phyloP scores from a whole-genome alignment of 1,284 basidiomycete species.

The Chiua sp. region DNA sequence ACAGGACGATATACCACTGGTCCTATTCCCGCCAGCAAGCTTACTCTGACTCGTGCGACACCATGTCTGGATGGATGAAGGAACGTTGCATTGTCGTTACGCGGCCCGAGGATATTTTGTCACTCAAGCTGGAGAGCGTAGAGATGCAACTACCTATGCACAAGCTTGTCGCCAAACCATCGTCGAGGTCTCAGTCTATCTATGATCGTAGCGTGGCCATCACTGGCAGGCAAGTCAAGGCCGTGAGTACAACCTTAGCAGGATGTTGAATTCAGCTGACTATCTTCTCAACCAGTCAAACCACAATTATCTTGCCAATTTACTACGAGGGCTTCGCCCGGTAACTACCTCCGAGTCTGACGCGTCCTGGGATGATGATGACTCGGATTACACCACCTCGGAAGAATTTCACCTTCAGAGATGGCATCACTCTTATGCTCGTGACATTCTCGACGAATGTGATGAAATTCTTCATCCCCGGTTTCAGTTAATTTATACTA shows the following conservation, averaged over 20 bases:
- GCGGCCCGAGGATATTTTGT: conserved; percentile 56
- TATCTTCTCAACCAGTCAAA: not conserved
- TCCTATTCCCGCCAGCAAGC: conserved; percentile 44
- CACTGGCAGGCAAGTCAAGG: not conserved
- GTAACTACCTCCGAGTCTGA: not conserved
- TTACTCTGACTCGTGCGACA: not conserved
- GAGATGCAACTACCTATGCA: conserved; percentile 17
- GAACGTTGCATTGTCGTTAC: conserved; percentile 45
- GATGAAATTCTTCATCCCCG: no score
- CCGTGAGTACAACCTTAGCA: not conserved
- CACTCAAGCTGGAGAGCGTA: conserved; percentile 27
- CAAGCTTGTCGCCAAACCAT: not conserved
- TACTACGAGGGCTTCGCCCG: not conserved
- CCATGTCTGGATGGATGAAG: conserved; percentile 43
- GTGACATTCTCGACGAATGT: conserved; percentile 33
- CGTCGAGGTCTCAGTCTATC: not conserved
- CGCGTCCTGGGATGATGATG: no score
- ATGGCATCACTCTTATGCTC: conserved; percentile 32
- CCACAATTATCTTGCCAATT: not conserved
- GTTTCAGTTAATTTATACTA: conserved; percentile 45
- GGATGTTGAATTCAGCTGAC: no score
- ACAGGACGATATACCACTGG: conserved; percentile 52
- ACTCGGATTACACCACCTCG: no score
- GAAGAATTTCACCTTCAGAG: conserved; percentile 10
- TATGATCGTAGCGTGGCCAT: not conserved